These are phyloP conservation scores for Haplosporangium sp. DNA, from an alignment of 371 early-diverging fungal species.

Conservation along the genomic window DNA sequence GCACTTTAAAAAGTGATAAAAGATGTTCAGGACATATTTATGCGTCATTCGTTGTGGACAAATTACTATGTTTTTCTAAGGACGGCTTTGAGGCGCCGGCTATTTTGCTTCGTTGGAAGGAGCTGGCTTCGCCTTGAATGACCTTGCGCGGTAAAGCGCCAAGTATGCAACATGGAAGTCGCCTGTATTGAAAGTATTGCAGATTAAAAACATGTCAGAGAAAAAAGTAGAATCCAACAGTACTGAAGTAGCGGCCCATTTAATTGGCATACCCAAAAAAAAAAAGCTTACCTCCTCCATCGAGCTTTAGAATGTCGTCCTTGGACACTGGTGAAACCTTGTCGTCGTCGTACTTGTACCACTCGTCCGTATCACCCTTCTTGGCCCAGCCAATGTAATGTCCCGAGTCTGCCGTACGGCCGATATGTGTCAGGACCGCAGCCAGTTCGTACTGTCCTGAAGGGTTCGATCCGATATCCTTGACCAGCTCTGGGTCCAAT, in stretches of 20 bases:
- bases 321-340: conserved; percentile 86
- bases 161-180: conserved; percentile 91
- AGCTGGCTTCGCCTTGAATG: conserved; percentile 15
- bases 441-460: conserved; percentile 85
- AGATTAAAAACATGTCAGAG: not conserved
- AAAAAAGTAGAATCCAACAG: not conserved
- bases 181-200: conserved; percentile 35
- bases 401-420: conserved; percentile 86
- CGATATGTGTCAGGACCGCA: conserved; percentile 90
- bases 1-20: too few relatives aligned
- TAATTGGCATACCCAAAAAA: not conserved
- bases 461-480: conserved; percentile 85
- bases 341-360: conserved; percentile 97
- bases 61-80: too few relatives aligned
- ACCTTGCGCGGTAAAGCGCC: conserved; percentile 77
- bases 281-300: conserved; percentile 79
- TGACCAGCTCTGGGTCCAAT: conserved; percentile 77
- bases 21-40: not conserved
- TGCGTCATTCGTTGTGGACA: not conserved
- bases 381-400: conserved; percentile 95
- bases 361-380: conserved; percentile 76
- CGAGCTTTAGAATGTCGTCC: conserved; percentile 91
- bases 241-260: not conserved
- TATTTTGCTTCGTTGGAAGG: not conserved
- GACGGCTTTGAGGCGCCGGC: not conserved